phyloP scores from a whole-genome alignment of 2,329 filamentous ascomycete genomes.

The Claviceps sp. region DNA sequence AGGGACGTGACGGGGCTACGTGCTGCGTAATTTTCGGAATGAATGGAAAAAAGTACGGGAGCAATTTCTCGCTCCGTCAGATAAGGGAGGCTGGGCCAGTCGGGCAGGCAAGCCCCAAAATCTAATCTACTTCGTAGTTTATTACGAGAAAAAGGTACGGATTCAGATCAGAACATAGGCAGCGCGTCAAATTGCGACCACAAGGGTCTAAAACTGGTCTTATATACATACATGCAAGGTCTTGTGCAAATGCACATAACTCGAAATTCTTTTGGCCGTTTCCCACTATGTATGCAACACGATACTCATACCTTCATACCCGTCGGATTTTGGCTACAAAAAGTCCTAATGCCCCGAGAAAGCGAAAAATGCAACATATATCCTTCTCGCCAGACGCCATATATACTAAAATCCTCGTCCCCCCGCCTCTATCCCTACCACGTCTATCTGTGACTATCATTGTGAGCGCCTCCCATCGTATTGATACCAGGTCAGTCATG shows the following conservation, averaged over 20 bases:
- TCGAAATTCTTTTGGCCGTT: too few species aligned
- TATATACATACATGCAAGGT: neutral
- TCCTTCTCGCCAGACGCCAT: conserved; percentile 2
- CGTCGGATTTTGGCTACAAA: neutral
- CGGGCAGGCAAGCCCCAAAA: too few species aligned
- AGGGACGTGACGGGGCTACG: neutral
- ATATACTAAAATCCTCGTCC: neutral
- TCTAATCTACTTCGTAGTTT: neutral
- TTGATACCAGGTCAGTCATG: conserved; percentile 35
- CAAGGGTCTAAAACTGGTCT: neutral
- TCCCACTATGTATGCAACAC: neutral
- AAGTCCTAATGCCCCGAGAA: neutral
- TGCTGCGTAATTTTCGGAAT: neutral
- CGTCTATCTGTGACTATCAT: neutral
- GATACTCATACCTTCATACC: neutral
- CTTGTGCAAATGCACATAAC: neutral
- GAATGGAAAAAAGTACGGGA: too few species aligned
- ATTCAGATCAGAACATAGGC: neutral
- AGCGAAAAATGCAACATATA: neutral
- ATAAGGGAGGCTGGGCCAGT: neutral
- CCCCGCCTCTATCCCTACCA: neutral
- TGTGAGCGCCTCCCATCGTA: neutral
- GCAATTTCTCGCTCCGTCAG: neutral
- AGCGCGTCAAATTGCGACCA: neutral
- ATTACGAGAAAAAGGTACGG: neutral